Base-by-base conservation (phyloP, 331 rosid genomes). In the Erythrophleum ivorense region DNA sequence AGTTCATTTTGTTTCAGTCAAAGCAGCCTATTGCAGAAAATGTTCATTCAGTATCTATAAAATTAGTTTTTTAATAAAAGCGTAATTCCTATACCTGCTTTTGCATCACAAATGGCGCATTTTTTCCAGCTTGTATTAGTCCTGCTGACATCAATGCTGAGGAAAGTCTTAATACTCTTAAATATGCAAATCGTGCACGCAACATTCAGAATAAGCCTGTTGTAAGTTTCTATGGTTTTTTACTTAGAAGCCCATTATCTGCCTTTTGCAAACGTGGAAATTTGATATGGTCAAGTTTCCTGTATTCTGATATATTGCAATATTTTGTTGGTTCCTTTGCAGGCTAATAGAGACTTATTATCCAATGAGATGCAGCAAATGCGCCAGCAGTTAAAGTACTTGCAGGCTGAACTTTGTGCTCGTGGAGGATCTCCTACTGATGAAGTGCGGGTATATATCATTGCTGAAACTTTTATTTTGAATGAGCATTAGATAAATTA, bases 131-230 rank as follows among this genome's bases (percentile, higher is more conserved):
- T 81, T 92, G 97, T 82, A 81, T 91, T 77, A 92, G 97, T 82
- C 97, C 97, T 79, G 97, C 95, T 60, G 94, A 92, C 84, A 82
- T 92, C 84, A 92, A 92, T 75, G 91, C 88, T 0, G 97, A 92
- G 84, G 97, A 92, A 88, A 88, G 90, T 65, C 94, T 91, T 54
- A 92, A 89, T 80, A 92, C 97, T 70, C 95, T 92, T 59, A 92
- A 92, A 76, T 92, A 92, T 79, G 97, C 97, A 63, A 92, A 92
- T 84, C 97, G 97, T 64, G 97, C 97, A 29, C 97, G 97, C 78
- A 92, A 92, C 85, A 92, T 92, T 80, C 97, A 92, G 85, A 92
- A 92, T 81, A 92, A 89, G 81, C 95, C 95, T 63, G 90, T 92
- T 65, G 97, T 92, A 88, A 88, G 94, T 84, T 89, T 82, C 11